phyloP scores from a whole-genome alignment of 164 flowering plant genomes.

The Vitis amurensis region DNA sequence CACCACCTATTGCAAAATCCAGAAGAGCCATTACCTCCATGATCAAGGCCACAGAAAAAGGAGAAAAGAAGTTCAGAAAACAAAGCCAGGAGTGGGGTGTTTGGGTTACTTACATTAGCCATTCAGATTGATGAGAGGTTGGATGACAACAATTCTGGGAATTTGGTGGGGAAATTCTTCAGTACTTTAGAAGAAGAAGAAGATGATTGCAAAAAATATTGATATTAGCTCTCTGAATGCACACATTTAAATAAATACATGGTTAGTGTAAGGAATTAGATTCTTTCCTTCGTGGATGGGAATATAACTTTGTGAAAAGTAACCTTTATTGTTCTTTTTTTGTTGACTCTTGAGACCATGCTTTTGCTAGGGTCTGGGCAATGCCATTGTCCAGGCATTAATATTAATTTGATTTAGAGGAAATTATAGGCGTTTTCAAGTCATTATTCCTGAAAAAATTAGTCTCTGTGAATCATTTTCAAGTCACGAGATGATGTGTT shows the following conservation, averaged over 20 bases:
- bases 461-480: no score
- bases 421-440: no score
- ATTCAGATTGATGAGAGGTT: conserved; percentile 5
- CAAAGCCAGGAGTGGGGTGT: neutral
- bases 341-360: neutral
- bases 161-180: neutral
- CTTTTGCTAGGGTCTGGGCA: neutral
- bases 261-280: conserved; percentile 10
- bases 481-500: no score
- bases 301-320: conserved; percentile 10
- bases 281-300: conserved; percentile 22
- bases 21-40: neutral
- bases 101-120: conserved; percentile 18
- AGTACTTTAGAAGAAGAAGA: no score
- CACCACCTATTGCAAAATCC: conserved; percentile 48
- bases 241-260: neutral
- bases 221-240: no score
- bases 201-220: no score
- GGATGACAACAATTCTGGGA: neutral
- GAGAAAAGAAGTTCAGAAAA: neutral
- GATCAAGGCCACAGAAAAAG: neutral
- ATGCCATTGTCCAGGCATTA: no score
- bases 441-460: no score
- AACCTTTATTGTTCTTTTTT: neutral
- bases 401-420: no score